These are phyloP conservation scores for Chrysosporium queenslandicum DNA, from an alignment of 2,329 filamentous ascomycete genomes.

Conservation along the genomic window DNA sequence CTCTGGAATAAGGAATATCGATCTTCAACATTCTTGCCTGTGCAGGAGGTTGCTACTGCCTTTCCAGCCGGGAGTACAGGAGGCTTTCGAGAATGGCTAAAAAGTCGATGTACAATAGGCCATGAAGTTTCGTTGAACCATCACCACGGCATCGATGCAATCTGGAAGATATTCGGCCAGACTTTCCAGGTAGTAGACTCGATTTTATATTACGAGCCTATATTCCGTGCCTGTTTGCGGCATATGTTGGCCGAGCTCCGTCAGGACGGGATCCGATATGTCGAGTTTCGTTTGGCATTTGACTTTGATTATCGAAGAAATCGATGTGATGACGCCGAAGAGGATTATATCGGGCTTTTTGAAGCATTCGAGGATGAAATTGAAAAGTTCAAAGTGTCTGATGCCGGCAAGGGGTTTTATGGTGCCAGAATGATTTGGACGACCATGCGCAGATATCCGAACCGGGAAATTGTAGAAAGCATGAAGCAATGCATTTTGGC, in stretches of 20 bases:
- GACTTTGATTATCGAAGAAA: conserved; percentile 56
- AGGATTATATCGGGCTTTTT: conserved; percentile 61
- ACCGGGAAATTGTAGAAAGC: conserved; percentile 58
- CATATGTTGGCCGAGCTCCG: conserved; percentile 61
- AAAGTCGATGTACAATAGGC: conserved; percentile 60
- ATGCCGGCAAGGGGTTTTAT: conserved; percentile 69
- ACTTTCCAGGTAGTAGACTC: conserved; percentile 65
- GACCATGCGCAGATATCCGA: conserved; percentile 53
- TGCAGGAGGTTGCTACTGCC: conserved; percentile 54
- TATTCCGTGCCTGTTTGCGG: conserved; percentile 66
- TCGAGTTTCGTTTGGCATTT: conserved; percentile 72
- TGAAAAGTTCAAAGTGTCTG: conserved; percentile 60
- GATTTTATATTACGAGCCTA: conserved; percentile 83
- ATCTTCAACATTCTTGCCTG: conserved; percentile 48
- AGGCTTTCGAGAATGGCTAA: conserved; percentile 70
- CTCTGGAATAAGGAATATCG: conserved; percentile 57
- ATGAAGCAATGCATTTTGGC: conserved; percentile 83
- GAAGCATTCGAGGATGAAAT: conserved; percentile 67
- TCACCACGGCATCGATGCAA: conserved; percentile 69
- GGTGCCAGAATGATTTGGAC: conserved; percentile 80
- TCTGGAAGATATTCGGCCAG: conserved; percentile 71
- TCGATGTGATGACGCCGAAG: conserved; percentile 56
- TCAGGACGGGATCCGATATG: conserved; percentile 72
- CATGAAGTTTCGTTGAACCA: conserved; percentile 66
- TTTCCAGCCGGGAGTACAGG: conserved; percentile 62